Conservation (phyloP, 768 basidiomycete species). For the Amanita rimosa region DNA sequence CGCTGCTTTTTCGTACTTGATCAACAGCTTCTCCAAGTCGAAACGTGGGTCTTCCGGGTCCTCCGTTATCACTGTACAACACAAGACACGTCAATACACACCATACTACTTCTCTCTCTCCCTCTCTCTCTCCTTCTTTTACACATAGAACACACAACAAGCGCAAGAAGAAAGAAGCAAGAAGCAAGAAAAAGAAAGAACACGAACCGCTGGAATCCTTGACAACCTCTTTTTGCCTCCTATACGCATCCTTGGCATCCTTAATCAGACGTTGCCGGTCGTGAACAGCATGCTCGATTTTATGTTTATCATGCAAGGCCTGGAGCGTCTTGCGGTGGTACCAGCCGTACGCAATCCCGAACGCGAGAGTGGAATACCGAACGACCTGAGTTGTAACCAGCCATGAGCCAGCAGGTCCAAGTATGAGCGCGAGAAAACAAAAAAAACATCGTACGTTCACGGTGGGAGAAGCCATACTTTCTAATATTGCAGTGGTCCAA, state of each 20-base stretch:
- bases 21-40: constrained; percentile 86
- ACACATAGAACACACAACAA: too few species aligned
- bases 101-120: too few species aligned
- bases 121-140: too few species aligned
- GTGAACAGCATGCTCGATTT: constrained; percentile 62
- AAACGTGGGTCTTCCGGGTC: constrained; percentile 94
- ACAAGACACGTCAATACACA: constrained; percentile 1
- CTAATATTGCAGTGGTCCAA: neutral
- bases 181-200: neutral
- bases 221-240: constrained; percentile 53
- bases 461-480: constrained; percentile 59
- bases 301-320: constrained; percentile 65
- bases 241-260: constrained; percentile 87
- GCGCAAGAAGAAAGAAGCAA: too few species aligned
- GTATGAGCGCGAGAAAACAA: neutral
- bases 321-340: constrained; percentile 88
- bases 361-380: constrained; percentile 83
- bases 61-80: constrained; percentile 67
- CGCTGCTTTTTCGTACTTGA: constrained; percentile 64
- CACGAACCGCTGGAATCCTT: constrained; percentile 48
- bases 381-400: constrained; percentile 53
- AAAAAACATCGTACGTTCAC: constrained; percentile 41
- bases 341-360: constrained; percentile 86
- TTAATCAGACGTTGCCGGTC: constrained; percentile 67
- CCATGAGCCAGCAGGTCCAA: neutral